A percentile compares a stretch with the other conserved stretches of the same genome.
These are phyloP conservation scores for Hericium coralloides DNA, from an alignment of 768 basidiomycete species.

Conservation along the genomic window DNA sequence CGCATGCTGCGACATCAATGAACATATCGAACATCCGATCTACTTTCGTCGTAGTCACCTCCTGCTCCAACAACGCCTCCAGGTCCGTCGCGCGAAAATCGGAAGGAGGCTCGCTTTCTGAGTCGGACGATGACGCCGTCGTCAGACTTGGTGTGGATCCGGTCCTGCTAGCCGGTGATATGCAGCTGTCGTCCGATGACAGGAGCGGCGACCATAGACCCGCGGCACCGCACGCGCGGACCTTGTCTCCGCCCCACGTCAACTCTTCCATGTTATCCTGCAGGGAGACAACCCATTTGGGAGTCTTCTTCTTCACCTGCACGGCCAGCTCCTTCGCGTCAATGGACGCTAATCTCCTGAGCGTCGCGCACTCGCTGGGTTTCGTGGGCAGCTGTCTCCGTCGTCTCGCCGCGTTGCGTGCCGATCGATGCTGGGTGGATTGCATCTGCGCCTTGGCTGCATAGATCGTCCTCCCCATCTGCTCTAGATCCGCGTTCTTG, in stretches of 20 bases:
- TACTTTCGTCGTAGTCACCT: slow-evolving; percentile 4
- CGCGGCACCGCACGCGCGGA: neutral
- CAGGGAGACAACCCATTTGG: too few species aligned
- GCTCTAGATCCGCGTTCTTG: neutral
- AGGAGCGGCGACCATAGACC: too few species aligned
- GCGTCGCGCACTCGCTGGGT: too few species aligned
- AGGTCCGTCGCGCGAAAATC: neutral
- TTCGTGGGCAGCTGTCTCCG: neutral
- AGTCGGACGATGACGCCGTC: too few species aligned
- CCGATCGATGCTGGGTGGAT: neutral
- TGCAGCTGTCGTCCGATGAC: too few species aligned
- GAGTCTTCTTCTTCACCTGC: too few species aligned
- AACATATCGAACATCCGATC: slow-evolving; percentile 34
- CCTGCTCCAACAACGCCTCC: slow-evolving; percentile 5
- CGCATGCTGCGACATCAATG: slow-evolving; percentile 28
- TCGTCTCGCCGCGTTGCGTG: neutral
- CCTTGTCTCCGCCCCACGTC: neutral
- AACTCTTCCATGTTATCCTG: too few species aligned
- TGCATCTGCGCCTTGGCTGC: slow-evolving; percentile 4
- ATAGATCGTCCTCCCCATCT: slow-evolving; percentile 12
- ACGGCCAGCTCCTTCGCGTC: too few species aligned
- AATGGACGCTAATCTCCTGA: too few species aligned
- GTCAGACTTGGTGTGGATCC: too few species aligned
- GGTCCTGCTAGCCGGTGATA: too few species aligned
- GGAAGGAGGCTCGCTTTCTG: too few species aligned